Percentiles rank a stretch among this genome's conserved stretches.
Conservation (phyloP, 1,284 basidiomycete genomes). For the Puccinia polysora region DNA sequence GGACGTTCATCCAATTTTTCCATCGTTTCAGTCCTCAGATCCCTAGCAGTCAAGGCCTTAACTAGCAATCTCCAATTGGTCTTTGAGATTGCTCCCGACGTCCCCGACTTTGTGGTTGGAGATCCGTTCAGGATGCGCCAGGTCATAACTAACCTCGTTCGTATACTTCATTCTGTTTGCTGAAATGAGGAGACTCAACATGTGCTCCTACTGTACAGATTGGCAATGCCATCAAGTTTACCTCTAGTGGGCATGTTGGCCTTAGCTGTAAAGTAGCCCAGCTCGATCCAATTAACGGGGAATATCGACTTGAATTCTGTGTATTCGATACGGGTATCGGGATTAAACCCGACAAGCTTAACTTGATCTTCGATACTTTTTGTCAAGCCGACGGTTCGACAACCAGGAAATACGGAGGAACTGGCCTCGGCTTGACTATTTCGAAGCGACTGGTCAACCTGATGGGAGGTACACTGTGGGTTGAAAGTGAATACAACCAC, state of each 20-base stretch:
- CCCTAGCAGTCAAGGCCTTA: slow-evolving; percentile 34
- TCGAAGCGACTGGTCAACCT: slow-evolving; percentile 42
- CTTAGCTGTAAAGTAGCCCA: slow-evolving; percentile 25
- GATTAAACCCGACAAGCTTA: slow-evolving; percentile 41
- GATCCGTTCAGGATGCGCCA: slow-evolving; percentile 41
- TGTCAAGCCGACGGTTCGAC: slow-evolving; percentile 43
- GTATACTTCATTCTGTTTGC: neutral
- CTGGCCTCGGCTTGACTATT: slow-evolving; percentile 41
- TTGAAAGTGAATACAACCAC: slow-evolving; percentile 32
- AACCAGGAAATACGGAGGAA: slow-evolving; percentile 43
- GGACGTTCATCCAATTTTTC: neutral
- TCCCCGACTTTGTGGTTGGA: slow-evolving; percentile 41
- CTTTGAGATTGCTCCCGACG: slow-evolving; percentile 42
- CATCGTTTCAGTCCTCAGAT: slow-evolving; percentile 37
- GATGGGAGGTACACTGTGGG: slow-evolving; percentile 42
- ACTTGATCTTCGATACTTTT: slow-evolving; percentile 41
- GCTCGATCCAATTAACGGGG: slow-evolving; percentile 53
- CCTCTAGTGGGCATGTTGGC: slow-evolving; percentile 31
- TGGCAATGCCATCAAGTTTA: slow-evolving; percentile 42
- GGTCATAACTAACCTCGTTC: slow-evolving; percentile 40
- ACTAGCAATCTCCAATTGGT: slow-evolving; percentile 39
- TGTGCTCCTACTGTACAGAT: slow-evolving; percentile 14
- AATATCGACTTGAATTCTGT: slow-evolving; percentile 34
- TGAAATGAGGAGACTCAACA: neutral
- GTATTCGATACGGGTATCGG: slow-evolving; percentile 43